These are phyloP conservation scores for Xylariaceae sp. DNA, from an alignment of 2,329 filamentous ascomycete species.

Conservation along the genomic window DNA sequence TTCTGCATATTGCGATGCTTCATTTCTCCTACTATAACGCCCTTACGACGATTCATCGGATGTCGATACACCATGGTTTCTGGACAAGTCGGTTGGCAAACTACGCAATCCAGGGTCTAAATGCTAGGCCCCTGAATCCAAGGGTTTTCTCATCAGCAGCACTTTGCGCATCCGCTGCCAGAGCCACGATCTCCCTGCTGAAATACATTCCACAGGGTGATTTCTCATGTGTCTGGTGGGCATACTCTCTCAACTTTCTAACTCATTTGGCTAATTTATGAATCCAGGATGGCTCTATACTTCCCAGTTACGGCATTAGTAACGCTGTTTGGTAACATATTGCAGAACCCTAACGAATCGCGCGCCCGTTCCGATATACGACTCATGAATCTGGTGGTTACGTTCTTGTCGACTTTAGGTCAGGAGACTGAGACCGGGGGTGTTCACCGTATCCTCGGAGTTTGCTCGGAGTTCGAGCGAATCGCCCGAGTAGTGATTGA, in stretches of 20 bases:
- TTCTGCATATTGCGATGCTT: constrained; percentile 87
- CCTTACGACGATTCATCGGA: constrained; percentile 93
- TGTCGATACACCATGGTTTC: constrained; percentile 96
- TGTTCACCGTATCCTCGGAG: constrained; percentile 86
- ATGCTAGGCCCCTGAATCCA: constrained; percentile 84
- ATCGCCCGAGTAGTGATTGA: constrained; percentile 89
- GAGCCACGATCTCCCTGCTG: constrained; percentile 87
- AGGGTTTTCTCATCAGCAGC: constrained; percentile 91
- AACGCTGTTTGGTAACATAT: constrained; percentile 90
- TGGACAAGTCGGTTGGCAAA: constrained; percentile 95
- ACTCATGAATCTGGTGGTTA: constrained; percentile 88
- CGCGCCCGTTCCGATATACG: constrained; percentile 83
- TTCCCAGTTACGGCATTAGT: constrained; percentile 94
- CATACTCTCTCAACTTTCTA: constrained; percentile 15
- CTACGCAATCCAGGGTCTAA: constrained; percentile 90
- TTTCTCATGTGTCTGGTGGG: constrained; percentile 89
- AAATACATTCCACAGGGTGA: constrained; percentile 97
- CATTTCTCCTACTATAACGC: constrained; percentile 99
- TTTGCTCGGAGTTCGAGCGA: constrained; percentile 94
- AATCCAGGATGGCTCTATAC: constrained; percentile 75
- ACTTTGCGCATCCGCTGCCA: constrained; percentile 84
- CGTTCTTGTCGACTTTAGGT: constrained; percentile 83
- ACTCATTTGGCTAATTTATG: constrained; percentile 5
- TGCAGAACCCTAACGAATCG: constrained; percentile 90
- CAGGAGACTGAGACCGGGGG: constrained; percentile 84